Conservation (phyloP, 2,329 filamentous ascomycete species). For the Trichoderma koningiopsis region DNA sequence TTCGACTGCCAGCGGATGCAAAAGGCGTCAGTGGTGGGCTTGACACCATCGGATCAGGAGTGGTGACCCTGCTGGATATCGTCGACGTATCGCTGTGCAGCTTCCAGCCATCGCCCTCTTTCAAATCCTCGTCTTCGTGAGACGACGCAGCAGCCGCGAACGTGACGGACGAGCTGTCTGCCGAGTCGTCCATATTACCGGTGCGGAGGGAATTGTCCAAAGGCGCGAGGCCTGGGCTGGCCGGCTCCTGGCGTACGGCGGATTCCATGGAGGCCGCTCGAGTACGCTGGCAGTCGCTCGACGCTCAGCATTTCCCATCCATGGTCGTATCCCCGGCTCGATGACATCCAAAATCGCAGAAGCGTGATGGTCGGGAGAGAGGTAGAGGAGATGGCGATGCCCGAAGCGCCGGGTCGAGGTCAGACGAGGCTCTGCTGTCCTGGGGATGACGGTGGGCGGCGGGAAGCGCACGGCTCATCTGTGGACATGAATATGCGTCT, state of each 20-base stretch:
- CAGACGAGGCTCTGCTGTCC: conserved; percentile 22
- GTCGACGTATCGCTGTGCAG: conserved; percentile 35
- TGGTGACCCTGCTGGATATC: conserved; percentile 36
- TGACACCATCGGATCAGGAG: conserved; percentile 32
- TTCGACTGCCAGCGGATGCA: conserved; percentile 26
- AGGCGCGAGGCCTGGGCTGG: conserved; percentile 15
- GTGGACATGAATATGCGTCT: background rate
- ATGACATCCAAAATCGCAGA: conserved; percentile 21
- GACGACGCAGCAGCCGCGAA: conserved; percentile 30
- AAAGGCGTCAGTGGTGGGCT: conserved; percentile 28
- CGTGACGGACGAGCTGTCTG: conserved; percentile 16
- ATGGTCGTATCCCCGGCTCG: conserved; percentile 15
- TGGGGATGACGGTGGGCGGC: background rate
- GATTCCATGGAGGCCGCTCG: conserved; percentile 30
- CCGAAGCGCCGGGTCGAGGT: conserved; percentile 10
- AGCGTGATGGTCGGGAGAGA: background rate
- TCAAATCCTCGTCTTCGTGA: conserved; percentile 34
- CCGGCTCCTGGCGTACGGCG: conserved; percentile 18
- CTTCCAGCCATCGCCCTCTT: conserved; percentile 34
- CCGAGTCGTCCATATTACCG: conserved; percentile 19
- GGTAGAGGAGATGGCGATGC: background rate
- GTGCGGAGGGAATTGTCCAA: conserved; percentile 1
- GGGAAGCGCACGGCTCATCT: conserved; percentile 8
- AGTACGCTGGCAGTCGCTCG: conserved; percentile 25
- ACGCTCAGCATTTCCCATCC: conserved; percentile 29